Evolutionary conservation across 73 alveolate genomes (phyloP).

Genomic region (Blepharisma japonicum): DNA sequence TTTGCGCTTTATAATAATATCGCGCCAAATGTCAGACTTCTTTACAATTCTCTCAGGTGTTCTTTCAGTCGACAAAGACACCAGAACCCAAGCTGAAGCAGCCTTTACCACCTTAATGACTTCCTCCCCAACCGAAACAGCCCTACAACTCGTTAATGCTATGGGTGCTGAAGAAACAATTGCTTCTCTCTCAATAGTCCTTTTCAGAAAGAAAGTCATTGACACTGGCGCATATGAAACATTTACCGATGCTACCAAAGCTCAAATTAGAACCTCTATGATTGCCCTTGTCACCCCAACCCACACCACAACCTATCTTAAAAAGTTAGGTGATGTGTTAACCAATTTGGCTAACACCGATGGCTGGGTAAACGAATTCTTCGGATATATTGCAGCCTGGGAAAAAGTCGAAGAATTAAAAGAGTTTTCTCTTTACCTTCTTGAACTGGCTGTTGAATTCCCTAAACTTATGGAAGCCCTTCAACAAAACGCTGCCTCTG

Average conservation of each 20-base stretch:
- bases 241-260: not conserved
- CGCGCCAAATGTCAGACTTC: constrained; percentile 31
- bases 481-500: not conserved
- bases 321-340: not conserved
- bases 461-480: not conserved
- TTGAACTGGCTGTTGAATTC: constrained; percentile 10
- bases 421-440: constrained; percentile 6
- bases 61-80: not conserved
- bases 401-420: not conserved
- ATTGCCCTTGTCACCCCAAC: not conserved
- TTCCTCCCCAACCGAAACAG: constrained; percentile 17
- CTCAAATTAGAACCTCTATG: not conserved
- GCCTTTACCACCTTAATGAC: not conserved
- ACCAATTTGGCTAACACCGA: constrained; percentile 16
- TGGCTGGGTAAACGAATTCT: constrained; percentile 4
- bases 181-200: not conserved
- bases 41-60: constrained; percentile 20
- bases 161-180: constrained; percentile 14
- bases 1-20: not conserved
- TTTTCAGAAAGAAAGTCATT: constrained; percentile 20
- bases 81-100: constrained; percentile 4
- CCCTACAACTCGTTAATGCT: not conserved
- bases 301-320: not conserved
- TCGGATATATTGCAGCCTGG: not conserved
- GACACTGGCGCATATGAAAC: not conserved